Conservation (phyloP, 352 stramenopile species). For the Lagenidium sp. region DNA sequence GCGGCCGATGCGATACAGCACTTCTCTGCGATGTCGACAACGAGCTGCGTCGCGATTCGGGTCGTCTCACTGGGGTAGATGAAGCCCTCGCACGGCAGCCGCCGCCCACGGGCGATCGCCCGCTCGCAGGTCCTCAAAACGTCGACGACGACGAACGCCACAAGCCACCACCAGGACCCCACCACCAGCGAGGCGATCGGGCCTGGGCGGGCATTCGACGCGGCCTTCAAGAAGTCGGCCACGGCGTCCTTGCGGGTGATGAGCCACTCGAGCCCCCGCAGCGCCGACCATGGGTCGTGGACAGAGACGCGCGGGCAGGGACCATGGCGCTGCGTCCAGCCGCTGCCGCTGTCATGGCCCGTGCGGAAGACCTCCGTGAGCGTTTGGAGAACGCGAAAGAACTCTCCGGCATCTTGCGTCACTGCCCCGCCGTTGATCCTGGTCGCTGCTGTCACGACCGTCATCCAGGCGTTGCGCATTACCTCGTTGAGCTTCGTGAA, state of each 20-base stretch:
- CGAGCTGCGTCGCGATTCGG: too few relatives aligned
- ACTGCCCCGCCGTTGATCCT: too few relatives aligned
- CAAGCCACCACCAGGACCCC: conserved; percentile 12
- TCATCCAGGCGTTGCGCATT: too few relatives aligned
- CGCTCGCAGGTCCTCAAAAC: conserved; percentile 1
- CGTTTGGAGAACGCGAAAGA: too few relatives aligned
- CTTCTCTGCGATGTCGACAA: too few relatives aligned
- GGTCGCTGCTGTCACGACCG: too few relatives aligned
- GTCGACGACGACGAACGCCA: conserved; percentile 1
- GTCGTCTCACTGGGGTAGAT: too few relatives aligned
- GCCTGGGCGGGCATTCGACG: too few relatives aligned
- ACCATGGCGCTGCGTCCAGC: not conserved
- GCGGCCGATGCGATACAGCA: not conserved
- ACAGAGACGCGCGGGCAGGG: conserved; percentile 3
- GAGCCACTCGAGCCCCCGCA: conserved; percentile 4
- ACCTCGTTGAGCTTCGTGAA: too few relatives aligned
- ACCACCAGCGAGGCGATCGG: not conserved
- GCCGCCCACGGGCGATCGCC: not conserved
- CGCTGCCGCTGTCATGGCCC: not conserved
- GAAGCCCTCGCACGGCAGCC: not conserved
- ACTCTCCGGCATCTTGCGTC: too few relatives aligned
- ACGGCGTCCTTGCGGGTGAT: conserved; percentile 2
- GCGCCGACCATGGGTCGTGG: not conserved
- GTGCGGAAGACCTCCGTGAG: too few relatives aligned
- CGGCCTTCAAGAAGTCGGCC: too few relatives aligned